Evolutionary conservation across 2,329 filamentous ascomycete species (phyloP).

Genomic region (Harringtonia aguacate): DNA sequence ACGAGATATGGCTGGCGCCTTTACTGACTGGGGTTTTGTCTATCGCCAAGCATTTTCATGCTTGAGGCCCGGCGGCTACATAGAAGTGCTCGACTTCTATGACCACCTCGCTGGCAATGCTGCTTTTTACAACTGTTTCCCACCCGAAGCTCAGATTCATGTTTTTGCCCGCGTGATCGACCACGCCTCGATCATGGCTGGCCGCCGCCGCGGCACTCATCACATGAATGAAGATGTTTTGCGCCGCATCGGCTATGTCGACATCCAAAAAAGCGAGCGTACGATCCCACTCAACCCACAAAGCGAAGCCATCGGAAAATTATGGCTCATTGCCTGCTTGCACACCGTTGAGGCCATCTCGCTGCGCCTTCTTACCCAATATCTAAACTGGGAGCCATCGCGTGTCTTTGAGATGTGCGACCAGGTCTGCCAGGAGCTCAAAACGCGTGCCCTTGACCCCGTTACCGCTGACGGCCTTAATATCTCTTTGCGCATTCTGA

Average conservation of each 20-base stretch:
- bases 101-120: constrained; percentile 22
- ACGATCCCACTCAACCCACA: constrained; percentile 35
- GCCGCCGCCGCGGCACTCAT: constrained; percentile 10
- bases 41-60: constrained; percentile 42
- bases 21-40: constrained; percentile 43
- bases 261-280: constrained; percentile 29
- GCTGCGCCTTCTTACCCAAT: constrained; percentile 39
- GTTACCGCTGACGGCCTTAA: constrained; percentile 30
- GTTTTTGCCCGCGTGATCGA: constrained; percentile 6
- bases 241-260: constrained; percentile 30
- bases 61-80: constrained; percentile 40
- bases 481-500: constrained; percentile 36
- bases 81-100: constrained; percentile 35
- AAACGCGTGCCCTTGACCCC: constrained; percentile 34
- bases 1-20: constrained; percentile 44
- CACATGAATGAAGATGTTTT: constrained; percentile 19
- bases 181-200: constrained; percentile 33
- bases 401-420: constrained; percentile 36
- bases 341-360: constrained; percentile 31
- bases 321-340: constrained; percentile 30
- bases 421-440: constrained; percentile 35
- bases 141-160: constrained; percentile 32
- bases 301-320: constrained; percentile 29
- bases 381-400: constrained; percentile 41
- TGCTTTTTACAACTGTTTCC: constrained; percentile 14